phyloP scores from a whole-genome alignment of 495 filamentous ascomycete genomes.

The Friedmanniomyces simplex region DNA sequence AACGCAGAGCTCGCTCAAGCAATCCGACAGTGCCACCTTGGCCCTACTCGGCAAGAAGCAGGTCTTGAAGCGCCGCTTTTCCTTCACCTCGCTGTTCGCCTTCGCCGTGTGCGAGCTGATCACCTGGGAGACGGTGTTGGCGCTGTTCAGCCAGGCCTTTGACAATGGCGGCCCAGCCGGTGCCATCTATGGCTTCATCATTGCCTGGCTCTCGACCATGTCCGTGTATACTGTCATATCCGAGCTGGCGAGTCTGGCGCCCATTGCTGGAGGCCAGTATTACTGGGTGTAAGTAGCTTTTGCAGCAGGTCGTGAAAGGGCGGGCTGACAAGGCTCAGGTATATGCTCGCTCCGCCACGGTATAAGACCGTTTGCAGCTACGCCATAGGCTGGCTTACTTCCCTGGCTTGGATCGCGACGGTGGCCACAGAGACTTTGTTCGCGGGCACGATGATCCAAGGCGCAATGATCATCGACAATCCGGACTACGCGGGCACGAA shows the following conservation, averaged over 20 bases:
- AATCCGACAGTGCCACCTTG: constrained; percentile 5
- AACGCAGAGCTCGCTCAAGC: neutral
- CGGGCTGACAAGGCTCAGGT: neutral
- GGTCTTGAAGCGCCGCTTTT: constrained; percentile 18
- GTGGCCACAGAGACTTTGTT: constrained; percentile 19
- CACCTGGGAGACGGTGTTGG: constrained; percentile 17
- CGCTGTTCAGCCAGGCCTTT: constrained; percentile 20
- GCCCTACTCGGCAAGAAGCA: constrained; percentile 22
- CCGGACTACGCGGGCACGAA: constrained; percentile 17
- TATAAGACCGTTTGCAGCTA: constrained; percentile 29
- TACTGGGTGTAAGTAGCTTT: constrained; percentile 24
- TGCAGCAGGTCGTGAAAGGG: neutral
- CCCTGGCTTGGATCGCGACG: constrained; percentile 23
- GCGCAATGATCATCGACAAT: constrained; percentile 23
- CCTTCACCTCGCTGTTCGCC: constrained; percentile 12
- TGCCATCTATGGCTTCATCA: constrained; percentile 24
- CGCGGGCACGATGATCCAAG: constrained; percentile 19
- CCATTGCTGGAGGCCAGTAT: constrained; percentile 27
- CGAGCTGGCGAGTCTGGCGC: constrained; percentile 29
- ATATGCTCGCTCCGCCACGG: constrained; percentile 26
- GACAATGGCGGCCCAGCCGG: constrained; percentile 30
- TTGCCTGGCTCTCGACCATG: constrained; percentile 15
- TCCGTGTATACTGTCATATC: constrained; percentile 22
- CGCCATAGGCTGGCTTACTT: constrained; percentile 24
- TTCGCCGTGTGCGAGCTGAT: constrained; percentile 17